phyloP scores from a whole-genome alignment of 805 yeast species.

The Starmerella etchellsii region DNA sequence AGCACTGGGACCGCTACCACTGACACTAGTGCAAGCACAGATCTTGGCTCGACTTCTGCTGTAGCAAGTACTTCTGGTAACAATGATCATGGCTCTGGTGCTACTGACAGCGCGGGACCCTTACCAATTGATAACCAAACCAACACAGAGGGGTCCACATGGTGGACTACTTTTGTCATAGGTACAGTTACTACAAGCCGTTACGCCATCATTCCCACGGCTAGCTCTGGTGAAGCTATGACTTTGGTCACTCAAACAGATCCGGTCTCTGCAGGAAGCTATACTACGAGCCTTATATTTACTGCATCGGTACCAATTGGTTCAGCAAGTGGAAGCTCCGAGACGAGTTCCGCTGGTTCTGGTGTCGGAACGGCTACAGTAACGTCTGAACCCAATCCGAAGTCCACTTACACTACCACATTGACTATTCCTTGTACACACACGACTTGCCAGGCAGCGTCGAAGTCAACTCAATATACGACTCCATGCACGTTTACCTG shows the following conservation, averaged over 20 bases:
- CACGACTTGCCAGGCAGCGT: conserved; percentile 3
- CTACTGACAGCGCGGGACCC: conserved; percentile 8
- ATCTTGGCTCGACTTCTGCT: too few relatives aligned
- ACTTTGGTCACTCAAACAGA: neutral
- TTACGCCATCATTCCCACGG: conserved; percentile 1
- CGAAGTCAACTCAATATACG: conserved; percentile 10
- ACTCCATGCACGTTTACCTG: conserved; percentile 12
- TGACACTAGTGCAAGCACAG: too few relatives aligned
- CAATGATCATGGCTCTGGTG: conserved; percentile 1
- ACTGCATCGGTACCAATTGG: conserved; percentile 3
- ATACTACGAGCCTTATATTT: neutral
- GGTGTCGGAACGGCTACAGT: neutral
- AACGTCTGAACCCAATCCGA: neutral
- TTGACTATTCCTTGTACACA: conserved; percentile 14
- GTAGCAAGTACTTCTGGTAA: too few relatives aligned
- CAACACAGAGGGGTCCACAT: conserved; percentile 1
- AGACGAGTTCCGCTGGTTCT: neutral
- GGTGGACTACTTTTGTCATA: neutral
- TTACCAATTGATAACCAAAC: conserved; percentile 3
- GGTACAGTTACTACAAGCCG: neutral
- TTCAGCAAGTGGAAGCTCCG: too few relatives aligned
- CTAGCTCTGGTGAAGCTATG: conserved; percentile 1
- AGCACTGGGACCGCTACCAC: too few relatives aligned
- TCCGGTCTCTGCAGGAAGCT: neutral
- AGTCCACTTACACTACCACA: conserved; percentile 2